Evolutionary conservation across 2,329 filamentous ascomycete species (phyloP), one percentile per base, ranked within the genome.

Genomic region (Pseudogymnoascus destructans): DNA sequence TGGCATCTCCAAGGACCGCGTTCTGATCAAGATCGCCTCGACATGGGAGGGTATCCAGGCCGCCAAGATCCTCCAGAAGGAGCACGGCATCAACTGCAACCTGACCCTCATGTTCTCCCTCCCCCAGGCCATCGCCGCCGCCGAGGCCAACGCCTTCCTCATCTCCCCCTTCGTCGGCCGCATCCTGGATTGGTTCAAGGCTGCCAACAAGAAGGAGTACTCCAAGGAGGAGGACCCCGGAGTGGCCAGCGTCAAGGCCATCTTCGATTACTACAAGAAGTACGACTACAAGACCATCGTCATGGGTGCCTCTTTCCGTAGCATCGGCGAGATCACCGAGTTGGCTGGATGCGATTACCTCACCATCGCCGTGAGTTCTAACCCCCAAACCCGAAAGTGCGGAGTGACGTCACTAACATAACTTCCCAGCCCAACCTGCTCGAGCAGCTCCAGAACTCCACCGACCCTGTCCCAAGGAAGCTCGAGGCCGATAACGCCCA

Each of bases 221-320:
- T 70, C 79, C 72, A 82, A 89, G 73, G 78, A 87, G 75, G 88
- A 95, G 74, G 93, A 98, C 79, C 93, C 93, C 59, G 93, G 93
- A 79, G 93, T 98, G 75, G 82, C 89, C 78, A 92, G 87, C 65
- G 93, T 98, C 71, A 81, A 92, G 81, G 72, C 70, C 74, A 98
- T 98, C 79, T 98, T 86, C 85, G 93, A 98, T 84, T 98, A 98
- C 88, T 98, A 98, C 87, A 98, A 98, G 89, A 97, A 97, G 82
- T 89, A 79, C 74, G 89, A 87, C 74, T 96, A 98, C 86, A 95
- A 95, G 70, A 98, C 93, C 74, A 96, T 97, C 69, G 93, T 98
- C 76, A 98, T 98, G 93, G 93, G 93, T 71, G 93, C 93, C 67
- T 96, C 91, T 38, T 98, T 98, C 89, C 85, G 93, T 73, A 97